Evolutionary conservation across 176 grass and related monocot genomes (phyloP), one percentile per base, ranked within the genome.

Genomic region (Poa pratensis): DNA sequence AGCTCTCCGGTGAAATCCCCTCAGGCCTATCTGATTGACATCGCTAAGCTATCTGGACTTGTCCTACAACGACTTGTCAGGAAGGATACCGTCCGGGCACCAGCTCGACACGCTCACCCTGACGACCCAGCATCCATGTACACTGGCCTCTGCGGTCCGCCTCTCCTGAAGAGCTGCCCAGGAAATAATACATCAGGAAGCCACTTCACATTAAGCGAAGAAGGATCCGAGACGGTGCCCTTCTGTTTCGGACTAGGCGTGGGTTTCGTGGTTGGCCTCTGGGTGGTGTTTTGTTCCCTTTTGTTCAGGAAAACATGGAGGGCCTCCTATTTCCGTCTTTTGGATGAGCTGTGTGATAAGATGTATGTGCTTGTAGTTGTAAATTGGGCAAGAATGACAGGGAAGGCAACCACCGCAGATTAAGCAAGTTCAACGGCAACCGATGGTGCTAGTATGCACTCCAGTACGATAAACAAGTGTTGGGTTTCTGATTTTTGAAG

Each of bases 1-100:
- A 82, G 26, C 83, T 90, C 35, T 86, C 35, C 2, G 83, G 88
- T 8, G n/a, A 49, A 30, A 90, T 86, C 49, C 88, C 78, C 72
- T 39, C 20, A 12, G 30, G 40, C 10, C 15, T 90, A 13, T 77
- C 88, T 1, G 9, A 43, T 27, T 90, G 5, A 72, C 18, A 28
- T 82, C 7, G 3, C 48, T 86, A 3, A 62, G 52, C 40, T 40
- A 9, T 30, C 68, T 89, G 51, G 54, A 82, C 52, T 81, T 89
- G 9, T 86, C 83, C 0, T 28, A 72, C 18, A 86, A 89, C 18
- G 26, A 89, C 3, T 55, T 86, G 23, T 89, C 88, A 24, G 62
- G 78, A 69, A 76, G 70, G 60, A 85, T 89, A 48, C 87, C 77
- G 0, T 76, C 72, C 2, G 78, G 83, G 1, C 3, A 20, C 20